Evolutionary conservation across 2,329 filamentous ascomycete genomes (phyloP), one percentile per base, ranked within the genome.

Genomic region (Fusarium xylarioides): DNA sequence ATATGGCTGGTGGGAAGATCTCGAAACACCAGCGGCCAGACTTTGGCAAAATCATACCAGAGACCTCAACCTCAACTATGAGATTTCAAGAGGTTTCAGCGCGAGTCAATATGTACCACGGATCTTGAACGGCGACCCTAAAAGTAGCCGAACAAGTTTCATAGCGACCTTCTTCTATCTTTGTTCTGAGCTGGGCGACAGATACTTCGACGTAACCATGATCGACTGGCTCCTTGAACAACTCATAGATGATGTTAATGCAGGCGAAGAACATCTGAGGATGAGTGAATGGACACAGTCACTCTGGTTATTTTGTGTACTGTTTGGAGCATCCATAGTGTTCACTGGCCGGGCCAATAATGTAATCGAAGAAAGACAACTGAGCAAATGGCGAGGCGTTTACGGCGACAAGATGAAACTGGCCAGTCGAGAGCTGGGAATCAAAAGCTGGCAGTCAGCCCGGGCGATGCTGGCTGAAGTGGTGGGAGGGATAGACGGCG

Each of bases 91-190:
- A 64, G 79, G 72, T 10, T 81, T 81, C 57, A 80, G 76, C 40
- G 74, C 79, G 30, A 73, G 75, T 40, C 79, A 79, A 53, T 81
- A 81, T 69, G 76, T 79, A 62, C 79, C 80, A 28, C 76, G 76
- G 28, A 81, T 82, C 54, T 67, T 82, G 34, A 81, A 82, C 44
- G 76, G 78, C 28, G 80, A 82, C 65, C 78, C 79, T 23, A 80
- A 78, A 56, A 82, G 81, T 60, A 86, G 83, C 70, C 81, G 84
- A 52, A 83, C 82, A 42, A 83, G 83, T 60, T 85, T 85, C 76
- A 84, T 85, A 60, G 83, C 84, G 44, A 85, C 83, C 38, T 85
- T 85, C 75, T 84, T 86, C 76, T 86, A 85, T 74, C 80, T 86
- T 46, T 83, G 83, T 78, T 81, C 84, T 52, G 84, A 85, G 67